Base-by-base conservation (phyloP, 192 early-diverging fungal species). In the Martensiomyces pterosporus region DNA sequence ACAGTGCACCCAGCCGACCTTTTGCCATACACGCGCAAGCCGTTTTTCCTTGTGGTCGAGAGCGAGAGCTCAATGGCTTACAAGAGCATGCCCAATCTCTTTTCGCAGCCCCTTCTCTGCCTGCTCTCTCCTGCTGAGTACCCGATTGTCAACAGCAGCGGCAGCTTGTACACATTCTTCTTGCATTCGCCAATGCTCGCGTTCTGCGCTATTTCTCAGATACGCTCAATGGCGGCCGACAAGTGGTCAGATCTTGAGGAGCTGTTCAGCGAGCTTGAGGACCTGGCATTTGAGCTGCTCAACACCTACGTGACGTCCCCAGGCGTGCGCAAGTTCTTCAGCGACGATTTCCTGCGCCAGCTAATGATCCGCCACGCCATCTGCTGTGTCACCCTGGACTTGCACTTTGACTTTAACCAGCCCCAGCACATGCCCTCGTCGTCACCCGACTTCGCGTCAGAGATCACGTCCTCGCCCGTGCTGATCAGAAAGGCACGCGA, bases 141-240 rank as follows among this genome's bases (percentile, higher is more conserved):
- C 51, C 92, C 93, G 23, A 25, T 49, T 1, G 76, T 83, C 43
- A 73, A 76, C 19, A 74, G 75, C 73, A 80, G 89, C 3, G 96
- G 96, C 25, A 87, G 85, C 64, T 79, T 97, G 10, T 97, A 96
- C 55, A 97, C 94, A 4, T 61, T 98, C 47, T 98, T 98, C 55
- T 67, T 98, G 46, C 90, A 96, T 63, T 84, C 86, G 10, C 92
- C 94, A 2, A 44, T 94, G 10, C 85, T 94, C 36, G 96, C 88
- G 0, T 93, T 98, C 51, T 83, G 85, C 16, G 92, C 86, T 13
- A 17, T 73, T 1, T 56, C 69, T 48, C 61, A 64, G 39, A 44
- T 73, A n/a, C 39, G 41, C 22, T 35, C 25, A 12, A 53, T 73
- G 24, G 34, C 32, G 0, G 36, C 45, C 5, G 25, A 29, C 14